Base-by-base conservation (phyloP, 2,329 filamentous ascomycete species). In the Coniochaeta sp. region DNA sequence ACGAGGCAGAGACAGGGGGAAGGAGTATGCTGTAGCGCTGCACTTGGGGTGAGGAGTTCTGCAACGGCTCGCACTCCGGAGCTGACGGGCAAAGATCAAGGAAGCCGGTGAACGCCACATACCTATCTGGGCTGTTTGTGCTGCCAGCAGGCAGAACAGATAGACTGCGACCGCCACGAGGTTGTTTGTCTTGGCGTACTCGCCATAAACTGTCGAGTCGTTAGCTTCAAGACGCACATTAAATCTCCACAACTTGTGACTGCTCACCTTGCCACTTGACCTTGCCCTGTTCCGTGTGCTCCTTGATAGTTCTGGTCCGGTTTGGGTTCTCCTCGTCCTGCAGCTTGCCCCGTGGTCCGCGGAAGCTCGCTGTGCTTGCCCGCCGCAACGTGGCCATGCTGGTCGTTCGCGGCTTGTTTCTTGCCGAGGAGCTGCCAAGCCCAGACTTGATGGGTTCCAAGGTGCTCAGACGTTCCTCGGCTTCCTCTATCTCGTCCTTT, bases 101-200 rank as follows among this genome's bases (percentile, higher is more conserved):
- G 55, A 59, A 34, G 50, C n/a, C 24, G 42, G 19, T 38, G 24
- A 61, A 40, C n/a, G 32, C 6, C 56, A 77, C 82, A 71, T 77
- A 87, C 85, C 90, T 65, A 99, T 89, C 69, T 89, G 89, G 12
- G 87, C 87, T 17, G 88, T 88, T 76, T 99, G 93, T 9, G 91
- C 87, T 30, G 88, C 86, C 61, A 98, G 68, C 54, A 98, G 80
- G 59, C 91, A 86, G 50, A 89, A 54, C 17, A 96, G 69, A 73
- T 98, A 99, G 65, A 97, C 80, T 17, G 75, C 74, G 9, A 99
- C 95, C 14, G 95, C 96, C 60, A 84, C 78, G 17, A 97, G 75
- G 72, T 98, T 97, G 79, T 91, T 97, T 61, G 91, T 91, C 76
- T 91, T 96, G 60, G 95, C 96, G 69, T 99, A 99, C 75, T 97